Conservation (phyloP, 2,329 filamentous ascomycete species). For the Cylindrodendrum hubeiense region DNA sequence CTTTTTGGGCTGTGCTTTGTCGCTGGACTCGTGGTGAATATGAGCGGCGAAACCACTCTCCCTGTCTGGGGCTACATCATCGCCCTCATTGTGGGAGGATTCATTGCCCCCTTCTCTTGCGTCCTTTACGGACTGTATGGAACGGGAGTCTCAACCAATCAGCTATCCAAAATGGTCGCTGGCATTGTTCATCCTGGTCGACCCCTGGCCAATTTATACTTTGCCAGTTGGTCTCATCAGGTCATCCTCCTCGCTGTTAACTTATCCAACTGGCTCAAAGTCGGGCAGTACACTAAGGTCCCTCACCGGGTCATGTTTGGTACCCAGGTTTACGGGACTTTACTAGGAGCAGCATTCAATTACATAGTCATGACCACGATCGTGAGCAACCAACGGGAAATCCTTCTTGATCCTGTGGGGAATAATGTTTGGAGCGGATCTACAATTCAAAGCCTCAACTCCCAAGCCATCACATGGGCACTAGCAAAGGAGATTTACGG, state of each 20-base stretch:
- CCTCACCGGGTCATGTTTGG: conserved; percentile 11
- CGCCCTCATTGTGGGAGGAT: conserved; percentile 48
- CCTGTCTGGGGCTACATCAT: conserved; percentile 57
- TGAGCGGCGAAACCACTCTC: conserved; percentile 43
- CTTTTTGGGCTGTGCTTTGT: conserved; percentile 13
- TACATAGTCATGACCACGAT: conserved; percentile 6
- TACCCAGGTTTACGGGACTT: not conserved
- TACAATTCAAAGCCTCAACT: not conserved
- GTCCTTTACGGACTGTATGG: conserved; percentile 39
- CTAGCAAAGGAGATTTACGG: not conserved
- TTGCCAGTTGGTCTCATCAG: conserved; percentile 30
- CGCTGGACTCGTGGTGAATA: conserved; percentile 26
- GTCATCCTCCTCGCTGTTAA: too few species aligned
- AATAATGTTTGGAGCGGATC: conserved; percentile 1
- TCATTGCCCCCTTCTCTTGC: conserved; percentile 56
- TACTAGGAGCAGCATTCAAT: not conserved
- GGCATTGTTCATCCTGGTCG: conserved; percentile 31
- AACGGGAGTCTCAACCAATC: conserved; percentile 24
- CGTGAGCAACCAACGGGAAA: not conserved
- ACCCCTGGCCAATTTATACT: conserved; percentile 36
- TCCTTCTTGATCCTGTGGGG: not conserved
- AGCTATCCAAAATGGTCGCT: conserved; percentile 32
- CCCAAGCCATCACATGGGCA: conserved; percentile 1
- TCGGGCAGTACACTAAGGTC: conserved; percentile 2
- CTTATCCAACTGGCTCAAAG: too few species aligned